A percentile compares a stretch with the other conserved stretches of the same genome.
These are phyloP conservation scores for Guadua angustifolia DNA, from an alignment of 176 grass and related monocot species.

Conservation along the genomic window DNA sequence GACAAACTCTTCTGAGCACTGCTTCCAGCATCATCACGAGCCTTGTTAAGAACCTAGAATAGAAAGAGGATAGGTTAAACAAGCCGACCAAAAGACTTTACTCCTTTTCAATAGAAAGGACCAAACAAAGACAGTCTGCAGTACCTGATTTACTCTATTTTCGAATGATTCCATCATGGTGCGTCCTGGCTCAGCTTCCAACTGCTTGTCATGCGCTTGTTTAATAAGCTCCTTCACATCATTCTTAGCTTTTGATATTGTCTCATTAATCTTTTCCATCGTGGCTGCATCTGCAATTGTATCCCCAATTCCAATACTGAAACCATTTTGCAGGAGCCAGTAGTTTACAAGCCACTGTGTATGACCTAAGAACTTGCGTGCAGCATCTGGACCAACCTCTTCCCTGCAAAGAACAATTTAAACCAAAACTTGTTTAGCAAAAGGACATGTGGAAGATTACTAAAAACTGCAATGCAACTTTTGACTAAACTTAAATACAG, in stretches of 20 bases:
- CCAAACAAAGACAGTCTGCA: constrained; percentile 25
- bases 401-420: constrained; percentile 65
- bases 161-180: constrained; percentile 99
- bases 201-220: constrained; percentile 60
- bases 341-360: constrained; percentile 99
- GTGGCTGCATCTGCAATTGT: constrained; percentile 93
- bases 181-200: constrained; percentile 93
- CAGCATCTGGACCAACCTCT: constrained; percentile 97
- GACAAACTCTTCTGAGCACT: constrained; percentile 98
- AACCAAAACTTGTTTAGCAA: constrained; percentile 12
- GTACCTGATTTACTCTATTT: constrained; percentile 96
- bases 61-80: constrained; percentile 28
- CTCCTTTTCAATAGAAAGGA: constrained; percentile 17
- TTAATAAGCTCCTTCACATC: constrained; percentile 95
- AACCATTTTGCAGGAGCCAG: constrained; percentile 92
- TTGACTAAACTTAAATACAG: constrained; percentile 7
- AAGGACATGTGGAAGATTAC: not conserved
- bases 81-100: not conserved
- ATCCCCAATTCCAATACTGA: constrained; percentile 98
- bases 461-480: not conserved
- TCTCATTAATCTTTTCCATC: constrained; percentile 94
- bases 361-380: constrained; percentile 94
- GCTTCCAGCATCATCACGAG: constrained; percentile 97
- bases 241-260: constrained; percentile 84
- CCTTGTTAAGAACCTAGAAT: constrained; percentile 88